Percentiles rank a stretch among this genome's conserved stretches.
Evolutionary conservation across 495 filamentous ascomycete genomes (phyloP).

Genomic region (Mytilinidion resinicola): DNA sequence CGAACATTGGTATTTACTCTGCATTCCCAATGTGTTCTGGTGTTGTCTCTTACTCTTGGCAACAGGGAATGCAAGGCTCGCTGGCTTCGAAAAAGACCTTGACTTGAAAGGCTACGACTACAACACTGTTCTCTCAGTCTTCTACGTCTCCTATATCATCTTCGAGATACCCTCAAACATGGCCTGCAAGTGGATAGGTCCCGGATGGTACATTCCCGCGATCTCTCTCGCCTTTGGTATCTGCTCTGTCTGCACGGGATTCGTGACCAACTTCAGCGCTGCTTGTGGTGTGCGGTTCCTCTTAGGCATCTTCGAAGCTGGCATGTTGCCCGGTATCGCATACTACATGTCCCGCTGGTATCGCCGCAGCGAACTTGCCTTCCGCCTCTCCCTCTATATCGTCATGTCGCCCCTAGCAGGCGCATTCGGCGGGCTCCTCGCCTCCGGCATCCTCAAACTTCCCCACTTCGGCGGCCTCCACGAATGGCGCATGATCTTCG

Average conservation of each 20-base stretch:
- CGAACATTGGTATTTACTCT: slow-evolving; percentile 30
- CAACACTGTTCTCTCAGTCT: slow-evolving; percentile 29
- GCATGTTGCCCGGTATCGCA: slow-evolving; percentile 65
- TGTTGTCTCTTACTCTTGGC: neutral
- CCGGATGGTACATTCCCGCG: slow-evolving; percentile 47
- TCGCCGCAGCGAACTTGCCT: slow-evolving; percentile 57
- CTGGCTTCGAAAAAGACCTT: slow-evolving; percentile 43
- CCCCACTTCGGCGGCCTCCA: slow-evolving; percentile 41
- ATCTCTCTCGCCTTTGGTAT: slow-evolving; percentile 46
- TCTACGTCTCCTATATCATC: slow-evolving; percentile 34
- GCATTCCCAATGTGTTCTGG: neutral
- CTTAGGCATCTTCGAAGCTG: slow-evolving; percentile 54
- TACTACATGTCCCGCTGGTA: slow-evolving; percentile 72
- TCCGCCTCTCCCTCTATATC: slow-evolving; percentile 49
- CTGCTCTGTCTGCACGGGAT: slow-evolving; percentile 43
- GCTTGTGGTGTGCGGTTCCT: slow-evolving; percentile 46
- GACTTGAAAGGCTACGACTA: slow-evolving; percentile 30
- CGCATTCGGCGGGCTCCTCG: slow-evolving; percentile 64
- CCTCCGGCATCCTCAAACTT: slow-evolving; percentile 49
- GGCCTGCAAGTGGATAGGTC: slow-evolving; percentile 46
- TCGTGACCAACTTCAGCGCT: slow-evolving; percentile 40
- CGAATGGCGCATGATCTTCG: slow-evolving; percentile 33
- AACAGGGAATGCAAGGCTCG: slow-evolving; percentile 44
- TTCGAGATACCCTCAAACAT: slow-evolving; percentile 39
- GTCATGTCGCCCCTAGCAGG: slow-evolving; percentile 61